Base-by-base conservation (phyloP, 169 alveolate genomes). In the Blepharisma undulans region DNA sequence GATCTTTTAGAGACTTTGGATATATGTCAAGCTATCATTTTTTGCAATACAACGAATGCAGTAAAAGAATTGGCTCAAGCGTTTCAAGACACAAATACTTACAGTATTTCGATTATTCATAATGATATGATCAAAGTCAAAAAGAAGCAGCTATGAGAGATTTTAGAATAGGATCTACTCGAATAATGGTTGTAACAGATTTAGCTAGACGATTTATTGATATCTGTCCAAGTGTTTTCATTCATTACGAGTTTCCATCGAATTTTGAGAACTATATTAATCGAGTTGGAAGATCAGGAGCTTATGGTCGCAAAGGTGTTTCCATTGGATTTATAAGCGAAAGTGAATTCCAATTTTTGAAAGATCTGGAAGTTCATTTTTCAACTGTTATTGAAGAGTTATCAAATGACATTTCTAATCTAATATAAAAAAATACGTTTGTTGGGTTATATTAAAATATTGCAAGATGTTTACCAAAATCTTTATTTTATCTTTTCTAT, bases 201-300 rank as follows among this genome's bases (percentile, higher is more conserved):
- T 97, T 99, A 71, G 99, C 99, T 99, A 99, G 99, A 60, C 98
- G 99, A 92, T 99, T 99, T 61, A 97, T 99, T 76, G 99, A 99
- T 95, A 99, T 99, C 71, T 29, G 22, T 12, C 84, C 98, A 95
- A 96, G 99, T 2, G 96, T 99, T 76, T 99, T 99, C 89, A 99
- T 99, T 95, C 99, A 99, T 97, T 99, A 99, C 96, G 99, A 99
- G 92, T 93, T 99, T 76, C 99, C 99, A 2, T 96, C 95, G 72
- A 97, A 99, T 60, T 98, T 98, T 61, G 99, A 99, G 95, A 97
- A 97, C 96, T 99, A 99, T 97, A 97, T 99, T 88, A 99, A 99
- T 94, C 96, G 99, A 85, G 99, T 99, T 90, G 99, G 99, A 59
- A 98, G 99, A 82, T 97, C 99, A 82, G 99, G 99, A 12, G 98